phyloP scores from a whole-genome alignment of 2,329 filamentous ascomycete species.

The Botrytis byssoidea region DNA sequence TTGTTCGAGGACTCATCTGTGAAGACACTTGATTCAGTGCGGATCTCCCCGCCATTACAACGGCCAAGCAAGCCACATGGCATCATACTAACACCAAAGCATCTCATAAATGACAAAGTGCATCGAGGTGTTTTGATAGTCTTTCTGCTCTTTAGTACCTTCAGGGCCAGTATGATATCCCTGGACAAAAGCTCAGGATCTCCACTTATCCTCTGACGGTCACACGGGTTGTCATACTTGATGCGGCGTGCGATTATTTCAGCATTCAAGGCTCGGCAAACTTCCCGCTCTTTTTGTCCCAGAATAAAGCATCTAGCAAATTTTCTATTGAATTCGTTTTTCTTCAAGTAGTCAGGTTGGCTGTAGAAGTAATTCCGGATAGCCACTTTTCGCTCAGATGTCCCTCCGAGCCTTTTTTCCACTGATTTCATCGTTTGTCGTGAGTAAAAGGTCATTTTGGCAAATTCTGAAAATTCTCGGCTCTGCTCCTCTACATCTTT shows the following conservation, averaged over 20 bases:
- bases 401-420: background rate
- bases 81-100: too few species aligned
- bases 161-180: background rate
- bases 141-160: background rate
- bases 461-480: background rate
- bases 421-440: background rate
- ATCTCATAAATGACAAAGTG: too few species aligned
- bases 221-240: too few species aligned
- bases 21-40: background rate
- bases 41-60: background rate
- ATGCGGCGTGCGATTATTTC: background rate
- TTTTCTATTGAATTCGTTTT: rapidly evolving
- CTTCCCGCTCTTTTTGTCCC: background rate
- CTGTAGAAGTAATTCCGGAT: background rate
- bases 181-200: background rate
- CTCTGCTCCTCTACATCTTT: background rate
- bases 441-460: rapidly evolving
- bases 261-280: background rate
- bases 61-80: too few species aligned
- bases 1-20: background rate
- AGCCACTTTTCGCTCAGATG: background rate
- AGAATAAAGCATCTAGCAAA: background rate
- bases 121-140: too few species aligned
- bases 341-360: background rate
- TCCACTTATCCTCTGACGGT: background rate